These are phyloP conservation scores for Prunus mongolica DNA, from an alignment of 306 rosid genomes.

Conservation along the genomic window DNA sequence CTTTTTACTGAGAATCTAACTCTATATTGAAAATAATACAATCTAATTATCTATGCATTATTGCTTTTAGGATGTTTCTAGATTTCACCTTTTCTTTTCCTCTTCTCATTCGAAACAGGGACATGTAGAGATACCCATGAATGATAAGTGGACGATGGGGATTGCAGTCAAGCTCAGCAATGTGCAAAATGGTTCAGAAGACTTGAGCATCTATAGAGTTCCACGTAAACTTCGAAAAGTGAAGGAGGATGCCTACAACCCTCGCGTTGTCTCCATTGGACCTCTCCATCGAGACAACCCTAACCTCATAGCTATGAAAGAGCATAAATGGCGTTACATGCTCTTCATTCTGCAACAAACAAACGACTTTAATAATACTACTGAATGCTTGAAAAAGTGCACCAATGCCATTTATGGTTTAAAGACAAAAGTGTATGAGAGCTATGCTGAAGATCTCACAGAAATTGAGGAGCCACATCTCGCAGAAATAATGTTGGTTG, in stretches of 20 bases:
- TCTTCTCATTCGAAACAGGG: too few species aligned
- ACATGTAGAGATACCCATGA: too few species aligned
- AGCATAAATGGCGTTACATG: neutral
- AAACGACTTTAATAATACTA: accelerated
- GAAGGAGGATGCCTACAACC: neutral
- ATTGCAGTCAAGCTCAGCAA: too few species aligned
- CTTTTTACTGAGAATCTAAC: too few species aligned
- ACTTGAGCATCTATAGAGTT: neutral
- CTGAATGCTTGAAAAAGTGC: neutral
- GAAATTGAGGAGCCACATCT: neutral
- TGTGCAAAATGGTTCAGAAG: too few species aligned
- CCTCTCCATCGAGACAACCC: neutral
- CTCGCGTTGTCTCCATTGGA: neutral
- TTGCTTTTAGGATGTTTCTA: too few species aligned
- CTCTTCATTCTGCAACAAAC: neutral
- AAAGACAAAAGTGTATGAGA: neutral
- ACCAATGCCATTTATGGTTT: neutral
- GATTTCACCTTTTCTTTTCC: too few species aligned
- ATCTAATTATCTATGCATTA: too few species aligned
- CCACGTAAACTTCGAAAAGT: neutral
- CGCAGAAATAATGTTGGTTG: neutral
- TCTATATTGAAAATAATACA: too few species aligned
- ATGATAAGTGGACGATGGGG: too few species aligned
- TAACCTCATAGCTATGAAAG: neutral
- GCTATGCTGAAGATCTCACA: neutral